A percentile compares a stretch with the other conserved stretches of the same genome.
phyloP scores from a whole-genome alignment of 495 filamentous ascomycete genomes.

The Talaromyces wortmannii region DNA sequence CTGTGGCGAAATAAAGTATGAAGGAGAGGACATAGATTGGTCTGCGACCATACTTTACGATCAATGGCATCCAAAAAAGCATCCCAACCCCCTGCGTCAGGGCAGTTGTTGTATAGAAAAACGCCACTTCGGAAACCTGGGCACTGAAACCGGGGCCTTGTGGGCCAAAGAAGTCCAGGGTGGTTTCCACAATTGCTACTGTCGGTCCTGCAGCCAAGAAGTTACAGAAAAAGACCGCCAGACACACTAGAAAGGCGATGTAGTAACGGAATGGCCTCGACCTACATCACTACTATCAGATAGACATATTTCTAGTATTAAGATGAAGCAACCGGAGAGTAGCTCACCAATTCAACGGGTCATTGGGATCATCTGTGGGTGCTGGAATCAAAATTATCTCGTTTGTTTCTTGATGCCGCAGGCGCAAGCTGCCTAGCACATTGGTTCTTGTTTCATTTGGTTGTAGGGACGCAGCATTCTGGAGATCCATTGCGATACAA shows the following conservation, averaged over 20 bases:
- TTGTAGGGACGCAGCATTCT: too few species aligned
- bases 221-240: conserved; percentile 49
- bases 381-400: conserved; percentile 19
- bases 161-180: conserved; percentile 36
- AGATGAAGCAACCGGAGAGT: conserved; percentile 18
- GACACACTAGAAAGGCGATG: conserved; percentile 37
- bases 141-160: conserved; percentile 16
- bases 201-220: conserved; percentile 48
- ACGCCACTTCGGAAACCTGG: conserved; percentile 39
- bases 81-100: conserved; percentile 42
- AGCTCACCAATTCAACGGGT: conserved; percentile 30
- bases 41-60: conserved; percentile 48
- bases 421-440: conserved; percentile 36
- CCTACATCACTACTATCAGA: conserved; percentile 15
- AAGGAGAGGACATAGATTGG: conserved; percentile 45
- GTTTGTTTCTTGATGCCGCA: conserved; percentile 41
- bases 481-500: too few species aligned
- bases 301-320: background rate
- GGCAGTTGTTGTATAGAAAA: conserved; percentile 46
- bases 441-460: too few species aligned
- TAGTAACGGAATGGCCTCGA: conserved; percentile 39
- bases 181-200: conserved; percentile 41
- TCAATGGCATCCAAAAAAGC: conserved; percentile 49
- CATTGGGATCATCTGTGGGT: conserved; percentile 18
- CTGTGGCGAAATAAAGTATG: conserved; percentile 30